Evolutionary conservation across 192 early-diverging fungal species (phyloP), one percentile per base, ranked within the genome.

Genomic region (Dissophora globulifera): DNA sequence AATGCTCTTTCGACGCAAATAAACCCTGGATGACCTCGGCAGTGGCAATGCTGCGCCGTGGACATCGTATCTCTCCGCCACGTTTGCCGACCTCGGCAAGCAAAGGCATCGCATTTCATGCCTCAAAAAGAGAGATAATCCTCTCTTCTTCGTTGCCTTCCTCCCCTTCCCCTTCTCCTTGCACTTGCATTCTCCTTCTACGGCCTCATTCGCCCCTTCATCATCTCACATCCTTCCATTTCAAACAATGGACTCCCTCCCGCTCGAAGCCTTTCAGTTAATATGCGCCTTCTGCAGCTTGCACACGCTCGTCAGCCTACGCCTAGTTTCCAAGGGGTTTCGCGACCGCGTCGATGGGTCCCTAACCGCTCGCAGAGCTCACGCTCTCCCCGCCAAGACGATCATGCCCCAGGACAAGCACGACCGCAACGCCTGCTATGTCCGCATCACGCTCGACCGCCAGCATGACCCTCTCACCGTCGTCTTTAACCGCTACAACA

Each of bases 301-400:
- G 4, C 70, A 75, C 22, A 33, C 22, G 10, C 57, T 75, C n/a
- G 54, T 59, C n/a, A 33, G 30, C 22, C 62, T 75, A 5, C 47
- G 70, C 13, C 57, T 65, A 30, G 43, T 75, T 32, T 75, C 70
- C n/a, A 75, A 40, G 19, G 20, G 31, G 23, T 54, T 65, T 20
- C 70, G 56, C 15, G 62, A 64, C 33, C 48, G 55, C 3, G 70
- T 75, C 29, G 70, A 75, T 30, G 70, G 57, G 4, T 75, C 70
- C 16, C 27, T 75, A 19, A 75, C 70, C 2, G 55, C 70, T 25
- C 47, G 70, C 5, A 49, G 62, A 10, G n/a, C 43, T 12, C 49
- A 47, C 25, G 62, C 70, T 29, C 23, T 22, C 2, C 70, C 70
- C 20, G 20, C 11, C 9, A 20, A 4, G 0, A 13, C 45, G 2